Percentiles rank a stretch among this genome's conserved stretches.
Conservation (phyloP, 768 basidiomycete species). For the Guyanaporus albipodus region DNA sequence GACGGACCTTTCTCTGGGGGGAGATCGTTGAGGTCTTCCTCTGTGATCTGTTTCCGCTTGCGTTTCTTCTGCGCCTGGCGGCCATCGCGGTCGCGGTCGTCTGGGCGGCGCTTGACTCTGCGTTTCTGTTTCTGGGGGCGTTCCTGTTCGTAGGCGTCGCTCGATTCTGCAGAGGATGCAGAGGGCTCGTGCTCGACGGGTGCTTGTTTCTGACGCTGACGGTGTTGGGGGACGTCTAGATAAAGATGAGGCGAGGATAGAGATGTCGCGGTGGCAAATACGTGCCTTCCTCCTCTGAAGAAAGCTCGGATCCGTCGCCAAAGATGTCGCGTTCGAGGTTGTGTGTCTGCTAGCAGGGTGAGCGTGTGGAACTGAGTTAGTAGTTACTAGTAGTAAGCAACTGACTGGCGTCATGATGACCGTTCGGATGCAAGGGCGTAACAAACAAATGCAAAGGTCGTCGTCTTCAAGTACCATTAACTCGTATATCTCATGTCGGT, state of each 20-base stretch:
- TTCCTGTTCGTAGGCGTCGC: conserved; percentile 51
- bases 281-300: conserved; percentile 61
- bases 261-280: background rate
- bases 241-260: conserved; percentile 1
- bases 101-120: conserved; percentile 37
- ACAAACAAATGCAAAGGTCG: too few relatives aligned
- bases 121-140: conserved; percentile 25
- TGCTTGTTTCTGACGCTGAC: conserved; percentile 32
- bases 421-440: background rate
- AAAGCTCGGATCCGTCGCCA: conserved; percentile 82
- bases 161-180: conserved; percentile 39
- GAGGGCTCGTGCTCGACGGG: conserved; percentile 34
- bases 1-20: conserved; percentile 73
- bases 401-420: conserved; percentile 15
- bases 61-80: conserved; percentile 46
- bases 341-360: background rate
- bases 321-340: conserved; percentile 71
- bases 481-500: too few relatives aligned
- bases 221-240: conserved; percentile 42
- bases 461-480: background rate
- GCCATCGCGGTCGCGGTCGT: conserved; percentile 37
- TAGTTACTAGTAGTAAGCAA: too few relatives aligned
- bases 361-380: background rate
- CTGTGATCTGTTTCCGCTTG: conserved; percentile 56
- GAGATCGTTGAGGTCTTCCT: conserved; percentile 63